Evolutionary conservation across 306 rosid genomes (phyloP), one percentile per base, ranked within the genome.

Genomic region (Pueraria montana): DNA sequence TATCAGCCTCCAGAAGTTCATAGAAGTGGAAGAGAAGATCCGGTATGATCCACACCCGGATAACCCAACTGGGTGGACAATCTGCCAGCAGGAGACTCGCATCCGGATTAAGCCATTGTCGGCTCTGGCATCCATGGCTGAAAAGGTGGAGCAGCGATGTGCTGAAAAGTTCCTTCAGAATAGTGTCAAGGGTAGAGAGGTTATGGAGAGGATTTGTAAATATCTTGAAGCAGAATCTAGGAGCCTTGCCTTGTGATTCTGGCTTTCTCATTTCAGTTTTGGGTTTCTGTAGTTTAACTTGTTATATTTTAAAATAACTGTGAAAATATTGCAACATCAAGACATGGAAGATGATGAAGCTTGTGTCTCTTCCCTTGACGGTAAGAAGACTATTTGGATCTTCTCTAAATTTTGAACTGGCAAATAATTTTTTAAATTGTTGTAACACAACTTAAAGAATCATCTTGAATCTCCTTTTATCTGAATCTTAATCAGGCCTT

Each of bases 201-300:
- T 91, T 43, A 96, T 93, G 99, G 98, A 93, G 91, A 88, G 94
- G 82, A 96, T 96, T 36, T 92, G 99, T 87, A 93, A 87, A 76
- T 96, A 91, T 89, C 94, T 93, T 67, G 97, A 96, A 86, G 90
- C 99, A 30, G 97, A 94, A 84, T 88, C 97, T 17, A 77, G 79
- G 3, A 62, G 76, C 36, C 67, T 92, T 73, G 43, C 90, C 26
- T 78, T 89, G 79, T 92, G 88, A 89, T 86, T 52, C 55, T 68
- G 7, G 30, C 40, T 20, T 26, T 49, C 76, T 67, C 32, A 11
- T 12, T 23, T 66, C 53, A 66, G 59, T 74, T 81, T 63, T 73
- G 26, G 27, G 72, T 30, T 56, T 80, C 59, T 70, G 53, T 75
- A 21, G 58, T 80, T 65, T 68, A 55, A 71, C 62, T 68, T 26